Base-by-base conservation (phyloP, 2,329 filamentous ascomycete genomes). In the Penicillium sp. region DNA sequence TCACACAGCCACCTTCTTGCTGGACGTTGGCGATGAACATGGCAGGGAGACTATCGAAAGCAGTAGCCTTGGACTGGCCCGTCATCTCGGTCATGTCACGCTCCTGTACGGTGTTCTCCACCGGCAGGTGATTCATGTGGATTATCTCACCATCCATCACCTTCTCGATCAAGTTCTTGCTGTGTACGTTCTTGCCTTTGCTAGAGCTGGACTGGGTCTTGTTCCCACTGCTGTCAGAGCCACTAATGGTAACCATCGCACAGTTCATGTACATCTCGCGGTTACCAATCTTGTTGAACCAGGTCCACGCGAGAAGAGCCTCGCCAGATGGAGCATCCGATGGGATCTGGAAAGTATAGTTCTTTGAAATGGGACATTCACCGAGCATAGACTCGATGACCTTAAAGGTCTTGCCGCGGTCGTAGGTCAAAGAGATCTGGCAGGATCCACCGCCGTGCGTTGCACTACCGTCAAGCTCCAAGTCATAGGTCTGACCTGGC, bases 241-340 rank as follows among this genome's bases (percentile, higher is more conserved):
- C 19, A 27, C 76, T 70, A 37, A 92, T 87, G 61, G 83, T 85
- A 66, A 93, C 83, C 53, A 84, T 81, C 7, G 90, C 90, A 70
- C 91, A 95, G 77, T 92, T 91, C 88, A 92, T 92, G 83, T 95
- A 95, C 85, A 90, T 90, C 74, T 94, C 90, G 50, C 90, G 84
- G 77, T 92, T 92, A 27, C 90, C 90, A 41, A 89, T 76, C 64
- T 86, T 79, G 80, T 92, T 92, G 78, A 90, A 88, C 88, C 88
- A 91, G 27, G 86, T 87, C 91, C 91, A 94, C 39, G 87, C 86
- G 52, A 93, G 83, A 46, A 93, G 73, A 58, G 86, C 88, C 36
- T 87, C 69, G 3, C 83, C 75, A 75, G 79, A 60, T n/a, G 86
- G 85, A 1, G 86, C 85, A 64, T 88, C 85, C 2, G 77, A 74